Base-by-base conservation (phyloP, 805 yeast genomes). In the Candida coleopterorum region DNA sequence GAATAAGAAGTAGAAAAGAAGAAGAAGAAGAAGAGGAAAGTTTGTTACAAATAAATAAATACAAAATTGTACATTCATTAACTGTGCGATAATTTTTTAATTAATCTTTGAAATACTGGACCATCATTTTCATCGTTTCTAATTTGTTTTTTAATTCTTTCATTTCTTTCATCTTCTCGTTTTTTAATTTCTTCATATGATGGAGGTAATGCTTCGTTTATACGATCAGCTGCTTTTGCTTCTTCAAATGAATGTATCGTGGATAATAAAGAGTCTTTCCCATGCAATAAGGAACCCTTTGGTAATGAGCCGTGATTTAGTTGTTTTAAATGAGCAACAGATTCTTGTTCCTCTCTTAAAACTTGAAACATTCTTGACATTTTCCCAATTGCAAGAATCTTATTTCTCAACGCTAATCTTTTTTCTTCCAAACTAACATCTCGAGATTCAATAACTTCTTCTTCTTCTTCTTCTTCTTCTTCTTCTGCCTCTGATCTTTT, bases 351-450 rank as follows among this genome's bases (percentile, higher is more conserved):
- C 55, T 86, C 88, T 46, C 97, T 74, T 49, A 90, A 69, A 6
- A 89, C 82, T 44, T 80, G 82, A 62, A 84, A 89, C 95, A 90
- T 86, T 39, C 96, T 75, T 17, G 96, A 82, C 47, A 90, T 86
- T 47, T 95, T 77, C n/a, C 97, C 97, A 60, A 90, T 93, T 10
- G 97, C 97, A 50, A 90, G 62, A 35, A 93, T 85, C 69, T 90
- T 90, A 60, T 85, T 88, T 45, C 90, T 75, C 41, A 88, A 65
- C 1, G 86, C 81, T 46, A 74, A 50, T 34, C 62, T 48, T 44
- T 63, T 60, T 5, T 57, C 67, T 35, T 58, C 68, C 29, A 59
- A 53, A 5, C 52, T 35, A 20, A 56, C 60, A n/a, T 50, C 45
- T 10, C 32, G 52, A 28, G 56, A 62, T 34, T 29, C 31, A 14